Evolutionary conservation across 1,139 yeast species (phyloP).

Genomic region (Candida anutae): DNA sequence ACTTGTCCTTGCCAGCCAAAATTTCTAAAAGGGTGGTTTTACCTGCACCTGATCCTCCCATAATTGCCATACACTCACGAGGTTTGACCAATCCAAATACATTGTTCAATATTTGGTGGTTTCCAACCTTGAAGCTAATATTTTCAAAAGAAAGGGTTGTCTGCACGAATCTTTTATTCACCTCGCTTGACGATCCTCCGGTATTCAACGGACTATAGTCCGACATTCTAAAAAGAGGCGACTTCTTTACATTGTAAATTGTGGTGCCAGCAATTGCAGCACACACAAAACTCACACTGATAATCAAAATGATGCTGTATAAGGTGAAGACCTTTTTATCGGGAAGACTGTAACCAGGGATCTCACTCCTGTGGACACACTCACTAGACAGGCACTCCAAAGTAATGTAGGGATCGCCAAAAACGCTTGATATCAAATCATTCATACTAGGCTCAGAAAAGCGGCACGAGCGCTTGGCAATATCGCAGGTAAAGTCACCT

Average conservation of each 20-base stretch:
- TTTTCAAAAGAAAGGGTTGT: constrained; percentile 71
- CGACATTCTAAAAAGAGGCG: constrained; percentile 48
- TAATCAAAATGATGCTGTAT: constrained; percentile 42
- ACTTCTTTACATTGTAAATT: constrained; percentile 47
- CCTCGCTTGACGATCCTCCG: constrained; percentile 28
- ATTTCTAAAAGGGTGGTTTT: constrained; percentile 90
- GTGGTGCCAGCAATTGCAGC: constrained; percentile 31
- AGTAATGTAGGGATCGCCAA: constrained; percentile 87
- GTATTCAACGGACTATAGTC: constrained; percentile 4
- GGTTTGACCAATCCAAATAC: constrained; percentile 76
- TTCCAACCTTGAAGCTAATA: constrained; percentile 53
- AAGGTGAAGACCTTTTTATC: constrained; percentile 44
- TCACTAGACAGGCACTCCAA: constrained; percentile 79
- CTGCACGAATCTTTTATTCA: constrained; percentile 58
- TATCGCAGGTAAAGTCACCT: constrained; percentile 81
- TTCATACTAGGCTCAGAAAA: constrained; percentile 97
- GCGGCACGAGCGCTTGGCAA: constrained; percentile 50
- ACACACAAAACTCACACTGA: constrained; percentile 40
- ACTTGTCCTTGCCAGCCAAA: constrained; percentile 78
- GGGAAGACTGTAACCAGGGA: constrained; percentile 82
- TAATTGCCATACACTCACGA: constrained; percentile 85
- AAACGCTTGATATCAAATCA: constrained; percentile 77
- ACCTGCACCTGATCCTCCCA: constrained; percentile 99
- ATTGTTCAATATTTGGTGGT: constrained; percentile 43
- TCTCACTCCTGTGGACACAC: constrained; percentile 84